A percentile compares a stretch with the other conserved stretches of the same genome.
These are phyloP conservation scores for Zygosaccharomyces pseudobailii DNA, from an alignment of 1,139 yeast genomes.

Conservation along the genomic window DNA sequence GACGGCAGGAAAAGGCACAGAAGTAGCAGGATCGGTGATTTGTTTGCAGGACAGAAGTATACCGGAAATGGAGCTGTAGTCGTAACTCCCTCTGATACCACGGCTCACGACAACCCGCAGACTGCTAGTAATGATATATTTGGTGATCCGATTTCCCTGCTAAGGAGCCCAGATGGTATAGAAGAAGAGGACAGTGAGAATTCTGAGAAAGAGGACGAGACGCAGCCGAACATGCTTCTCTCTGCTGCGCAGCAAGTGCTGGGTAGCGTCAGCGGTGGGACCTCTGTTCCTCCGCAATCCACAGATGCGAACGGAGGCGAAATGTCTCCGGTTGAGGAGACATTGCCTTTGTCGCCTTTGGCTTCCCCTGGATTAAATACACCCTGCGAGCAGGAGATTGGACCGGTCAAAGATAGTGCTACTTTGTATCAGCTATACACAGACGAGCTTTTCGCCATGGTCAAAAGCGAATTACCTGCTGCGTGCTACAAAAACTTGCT, in stretches of 20 bases:
- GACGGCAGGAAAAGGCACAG: constrained; percentile 2
- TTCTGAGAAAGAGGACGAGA: background rate
- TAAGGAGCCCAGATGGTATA: background rate
- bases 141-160: background rate
- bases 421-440: constrained; percentile 7
- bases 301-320: constrained; percentile 2
- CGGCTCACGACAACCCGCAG: constrained; percentile 1
- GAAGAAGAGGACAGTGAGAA: background rate
- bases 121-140: background rate
- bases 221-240: constrained; percentile 5
- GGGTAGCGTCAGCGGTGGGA: constrained; percentile 3
- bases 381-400: constrained; percentile 9
- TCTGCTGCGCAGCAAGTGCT: constrained; percentile 13
- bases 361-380: constrained; percentile 23
- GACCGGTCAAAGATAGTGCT: constrained; percentile 2
- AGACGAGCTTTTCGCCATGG: constrained; percentile 15
- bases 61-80: constrained; percentile 1
- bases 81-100: constrained; percentile 1
- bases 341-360: constrained; percentile 26
- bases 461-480: constrained; percentile 17
- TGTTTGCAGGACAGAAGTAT: constrained; percentile 5
- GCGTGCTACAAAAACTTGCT: constrained; percentile 37
- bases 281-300: background rate
- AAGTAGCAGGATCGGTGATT: background rate
- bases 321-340: constrained; percentile 17